A percentile compares a stretch with the other conserved stretches of the same genome.
Conservation (phyloP, 371 early-diverging fungal genomes). For the Dichotomocladium elegans region DNA sequence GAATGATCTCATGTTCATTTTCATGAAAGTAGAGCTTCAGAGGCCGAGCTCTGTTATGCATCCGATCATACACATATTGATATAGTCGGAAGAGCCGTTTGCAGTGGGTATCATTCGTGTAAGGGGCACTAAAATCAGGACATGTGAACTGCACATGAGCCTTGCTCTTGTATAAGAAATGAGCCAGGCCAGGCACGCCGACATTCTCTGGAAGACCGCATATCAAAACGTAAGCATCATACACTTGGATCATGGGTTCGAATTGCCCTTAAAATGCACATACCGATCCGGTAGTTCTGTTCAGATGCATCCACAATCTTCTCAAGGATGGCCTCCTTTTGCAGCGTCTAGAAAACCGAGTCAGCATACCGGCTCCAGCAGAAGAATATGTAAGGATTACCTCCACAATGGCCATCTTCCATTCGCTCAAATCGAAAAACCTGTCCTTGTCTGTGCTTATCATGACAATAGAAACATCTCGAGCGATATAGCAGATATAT, state of each 20-base stretch:
- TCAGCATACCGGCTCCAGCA: not conserved
- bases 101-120: constrained; percentile 33
- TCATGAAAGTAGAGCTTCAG: constrained; percentile 59
- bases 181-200: constrained; percentile 66
- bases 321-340: constrained; percentile 19
- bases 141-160: constrained; percentile 66
- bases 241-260: not conserved
- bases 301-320: constrained; percentile 27
- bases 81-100: constrained; percentile 60
- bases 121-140: constrained; percentile 52
- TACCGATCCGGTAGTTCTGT: constrained; percentile 31
- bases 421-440: constrained; percentile 77
- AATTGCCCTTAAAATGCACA: not conserved
- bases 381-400: constrained; percentile 19
- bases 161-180: constrained; percentile 75
- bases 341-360: constrained; percentile 13
- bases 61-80: constrained; percentile 61
- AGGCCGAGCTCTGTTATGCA: constrained; percentile 56
- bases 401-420: constrained; percentile 62
- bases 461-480: constrained; percentile 67
- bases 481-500: constrained; percentile 77
- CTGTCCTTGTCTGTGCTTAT: constrained; percentile 80
- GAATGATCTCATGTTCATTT: constrained; percentile 57
- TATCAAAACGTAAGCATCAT: not conserved
- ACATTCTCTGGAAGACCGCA: constrained; percentile 48